Evolutionary conservation across 176 grass and related monocot species (phyloP), one percentile per base, ranked within the genome.

Genomic region (Triticum urartu): DNA sequence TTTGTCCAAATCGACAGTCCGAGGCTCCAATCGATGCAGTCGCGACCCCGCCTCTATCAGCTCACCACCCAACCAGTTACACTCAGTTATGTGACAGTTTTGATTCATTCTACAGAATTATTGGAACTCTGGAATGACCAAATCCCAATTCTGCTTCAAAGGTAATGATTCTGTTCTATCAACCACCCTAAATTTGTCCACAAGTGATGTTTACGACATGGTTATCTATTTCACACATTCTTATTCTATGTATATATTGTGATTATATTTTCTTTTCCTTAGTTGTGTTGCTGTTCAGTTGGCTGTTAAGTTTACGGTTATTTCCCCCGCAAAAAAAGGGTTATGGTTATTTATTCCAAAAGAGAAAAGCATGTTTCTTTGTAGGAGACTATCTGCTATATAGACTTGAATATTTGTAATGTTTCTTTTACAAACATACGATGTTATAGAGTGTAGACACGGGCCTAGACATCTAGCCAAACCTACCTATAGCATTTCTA

Each of bases 1-100:
- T 93, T 88, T 98, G 93, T 68, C 93, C 89, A 81, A 79, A 60
- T 81, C 72, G 85, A 11, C 4, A 25, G 48, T 52, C 22, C 61
- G 1, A 11, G 10, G 22, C 22, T 64, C 62, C 24, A 64, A 11
- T 1, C 11, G 62, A 14, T 64, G 25, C 25, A 64, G 11, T 25
- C 22, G 24, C 11, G 62, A 64, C 62, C 25, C 62, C 24, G 1
- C 62, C 62, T 64, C 62, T 13, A 64, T 64, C 48, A 52, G 48
- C 48, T 52, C 48, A 52, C 48, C 62, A 64, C 60, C 60, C 15
- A 64, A 64, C 11, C 40, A 40, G 65, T 58, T 84, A 63, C 28
- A 34, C 36, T 63, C 52, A 6, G 11, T 43, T 81, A 10, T 83
- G 48, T 52, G 48, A 52, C 48, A 52, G 48, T 52, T 52, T 52